phyloP scores from a whole-genome alignment of 2,329 filamentous ascomycete species.

The Diplodia mutila region DNA sequence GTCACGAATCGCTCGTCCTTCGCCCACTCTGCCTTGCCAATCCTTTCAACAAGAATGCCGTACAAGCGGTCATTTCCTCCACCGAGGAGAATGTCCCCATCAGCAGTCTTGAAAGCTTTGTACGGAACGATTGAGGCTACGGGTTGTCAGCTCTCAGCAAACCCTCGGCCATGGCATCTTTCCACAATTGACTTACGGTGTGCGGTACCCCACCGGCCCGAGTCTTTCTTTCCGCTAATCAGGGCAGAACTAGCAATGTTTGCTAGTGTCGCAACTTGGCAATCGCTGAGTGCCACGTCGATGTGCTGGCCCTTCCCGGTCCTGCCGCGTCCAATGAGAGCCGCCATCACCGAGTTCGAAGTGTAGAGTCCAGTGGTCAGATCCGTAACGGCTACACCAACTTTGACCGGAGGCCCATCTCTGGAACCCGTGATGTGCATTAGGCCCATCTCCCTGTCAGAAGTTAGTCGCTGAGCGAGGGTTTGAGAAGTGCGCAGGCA shows the following conservation, averaged over 20 bases:
- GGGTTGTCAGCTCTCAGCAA: constrained; percentile 27
- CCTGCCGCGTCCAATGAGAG: constrained; percentile 73
- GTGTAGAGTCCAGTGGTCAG: constrained; percentile 94
- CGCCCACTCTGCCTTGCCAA: constrained; percentile 63
- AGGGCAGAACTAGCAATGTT: constrained; percentile 93
- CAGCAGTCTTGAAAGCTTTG: constrained; percentile 71
- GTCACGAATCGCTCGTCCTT: constrained; percentile 60
- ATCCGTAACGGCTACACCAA: constrained; percentile 95
- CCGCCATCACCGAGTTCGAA: constrained; percentile 93
- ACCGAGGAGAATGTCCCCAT: constrained; percentile 66
- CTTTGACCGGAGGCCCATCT: constrained; percentile 91
- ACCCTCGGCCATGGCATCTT: constrained; percentile 24
- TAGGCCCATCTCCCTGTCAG: constrained; percentile 75
- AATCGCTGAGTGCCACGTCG: constrained; percentile 88
- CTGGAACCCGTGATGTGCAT: constrained; percentile 97
- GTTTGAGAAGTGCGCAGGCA: neutral
- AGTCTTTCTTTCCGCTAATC: constrained; percentile 84
- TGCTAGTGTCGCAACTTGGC: constrained; percentile 90
- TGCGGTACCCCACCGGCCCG: constrained; percentile 92
- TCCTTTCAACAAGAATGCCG: constrained; percentile 60
- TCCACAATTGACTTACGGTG: constrained; percentile 70
- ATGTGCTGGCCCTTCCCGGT: constrained; percentile 88
- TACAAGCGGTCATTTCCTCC: constrained; percentile 67
- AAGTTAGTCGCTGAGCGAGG: constrained; percentile 28
- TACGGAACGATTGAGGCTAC: constrained; percentile 96